Percentiles rank a stretch among this genome's conserved stretches.
These are phyloP conservation scores for rapeseed (Brassica napus) DNA, from an alignment of 345 rosid species.

Conservation along the genomic window Da-Ae NC_063438.1:14111501-14112000, in stretches of 20 bases:
- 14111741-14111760: conserved; percentile 64
- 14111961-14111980: conserved; percentile 82
- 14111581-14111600: conserved; percentile 90
- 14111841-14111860: conserved; percentile 70
- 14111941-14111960: conserved; percentile 96
- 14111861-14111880: conserved; percentile 82
- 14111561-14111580: conserved; percentile 61
- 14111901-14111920: conserved; percentile 90
- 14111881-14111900: conserved; percentile 76
- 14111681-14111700: conserved; percentile 64
- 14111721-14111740: conserved; percentile 74
- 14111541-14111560: conserved; percentile 69
- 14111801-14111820: conserved; percentile 73
- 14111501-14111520: background rate
- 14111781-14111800: conserved; percentile 72
- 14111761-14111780: conserved; percentile 82
- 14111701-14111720: conserved; percentile 71
- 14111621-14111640: conserved; percentile 54
- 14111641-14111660: conserved; percentile 47
- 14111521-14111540: conserved; percentile 86
- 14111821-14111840: conserved; percentile 68
- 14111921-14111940: conserved; percentile 78
- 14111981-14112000: conserved; percentile 80
- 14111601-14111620: conserved; percentile 88
- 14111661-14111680: conserved; percentile 29